A percentile compares a stretch with the other conserved stretches of the same genome.
phyloP scores from a whole-genome alignment of 495 filamentous ascomycete species.

The Entonaema liquescens region DNA sequence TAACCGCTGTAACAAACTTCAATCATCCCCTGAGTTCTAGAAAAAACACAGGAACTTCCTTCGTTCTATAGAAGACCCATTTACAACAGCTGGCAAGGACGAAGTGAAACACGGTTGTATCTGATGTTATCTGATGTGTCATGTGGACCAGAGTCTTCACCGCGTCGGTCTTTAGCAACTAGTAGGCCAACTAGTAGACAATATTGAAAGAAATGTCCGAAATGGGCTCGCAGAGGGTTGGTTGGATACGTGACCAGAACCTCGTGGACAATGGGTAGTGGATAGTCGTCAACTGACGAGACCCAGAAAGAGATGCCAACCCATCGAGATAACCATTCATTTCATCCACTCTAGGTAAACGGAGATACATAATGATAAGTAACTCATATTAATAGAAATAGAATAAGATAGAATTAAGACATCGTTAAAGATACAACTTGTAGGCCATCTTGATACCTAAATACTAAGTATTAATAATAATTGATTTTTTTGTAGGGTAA shows the following conservation, averaged over 20 bases:
- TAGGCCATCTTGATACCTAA: neutral
- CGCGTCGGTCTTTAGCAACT: neutral
- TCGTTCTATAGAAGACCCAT: conserved; percentile 1
- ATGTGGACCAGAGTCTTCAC: conserved; percentile 10
- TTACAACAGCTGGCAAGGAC: conserved; percentile 9
- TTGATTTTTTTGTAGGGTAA: neutral
- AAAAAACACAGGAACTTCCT: neutral
- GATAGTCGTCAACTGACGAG: conserved; percentile 29
- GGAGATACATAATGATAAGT: neutral
- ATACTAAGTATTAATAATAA: neutral
- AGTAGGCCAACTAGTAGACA: neutral
- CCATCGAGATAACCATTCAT: conserved; percentile 10
- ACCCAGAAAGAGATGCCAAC: neutral
- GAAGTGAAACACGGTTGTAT: conserved; percentile 29
- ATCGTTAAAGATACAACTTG: neutral
- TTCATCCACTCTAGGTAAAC: neutral
- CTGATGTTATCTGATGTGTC: conserved; percentile 27
- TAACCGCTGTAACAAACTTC: neutral
- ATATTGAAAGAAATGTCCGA: neutral
- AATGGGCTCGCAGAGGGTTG: neutral
- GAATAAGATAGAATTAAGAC: neutral
- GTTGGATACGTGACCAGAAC: conserved; percentile 22
- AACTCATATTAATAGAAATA: conserved; percentile 3
- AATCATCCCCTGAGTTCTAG: neutral
- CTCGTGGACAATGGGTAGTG: conserved; percentile 27